phyloP scores from a whole-genome alignment of 768 basidiomycete species.

The Naganishia onofrii region DNA sequence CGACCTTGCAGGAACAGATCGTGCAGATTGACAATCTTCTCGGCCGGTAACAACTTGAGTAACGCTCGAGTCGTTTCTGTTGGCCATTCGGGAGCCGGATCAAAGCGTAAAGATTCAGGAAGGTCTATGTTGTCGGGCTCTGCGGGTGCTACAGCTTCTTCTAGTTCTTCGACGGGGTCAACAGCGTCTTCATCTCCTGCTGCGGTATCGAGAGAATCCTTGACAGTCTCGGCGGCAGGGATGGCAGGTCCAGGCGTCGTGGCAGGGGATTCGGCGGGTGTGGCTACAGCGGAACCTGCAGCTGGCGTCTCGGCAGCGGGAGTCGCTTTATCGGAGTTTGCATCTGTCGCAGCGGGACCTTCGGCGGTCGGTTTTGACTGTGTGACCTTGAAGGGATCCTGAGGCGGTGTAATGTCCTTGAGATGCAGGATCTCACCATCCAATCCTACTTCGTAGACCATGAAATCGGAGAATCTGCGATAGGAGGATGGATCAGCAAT shows the following conservation, averaged over 20 bases:
- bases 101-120: constrained; percentile 41
- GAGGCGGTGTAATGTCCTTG: constrained; percentile 72
- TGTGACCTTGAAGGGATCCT: constrained; percentile 52
- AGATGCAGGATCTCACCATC: constrained; percentile 76
- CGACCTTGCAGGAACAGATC: constrained; percentile 76
- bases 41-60: constrained; percentile 63
- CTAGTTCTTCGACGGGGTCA: constrained; percentile 37
- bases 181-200: constrained; percentile 37
- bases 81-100: constrained; percentile 38
- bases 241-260: not conserved
- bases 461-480: constrained; percentile 78
- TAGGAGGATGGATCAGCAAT: constrained; percentile 54
- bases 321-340: constrained; percentile 40
- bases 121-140: constrained; percentile 35
- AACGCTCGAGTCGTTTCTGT: constrained; percentile 54
- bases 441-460: constrained; percentile 86
- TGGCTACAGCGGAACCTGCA: not conserved
- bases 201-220: constrained; percentile 11
- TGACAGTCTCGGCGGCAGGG: constrained; percentile 10
- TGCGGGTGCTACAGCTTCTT: constrained; percentile 55
- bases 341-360: not conserved
- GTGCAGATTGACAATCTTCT: constrained; percentile 64
- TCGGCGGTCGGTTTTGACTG: constrained; percentile 52
- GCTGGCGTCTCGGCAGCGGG: constrained; percentile 15
- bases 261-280: not conserved